Base-by-base conservation (phyloP, 495 filamentous ascomycete genomes). In the Podospora pseudocomata region DNA sequence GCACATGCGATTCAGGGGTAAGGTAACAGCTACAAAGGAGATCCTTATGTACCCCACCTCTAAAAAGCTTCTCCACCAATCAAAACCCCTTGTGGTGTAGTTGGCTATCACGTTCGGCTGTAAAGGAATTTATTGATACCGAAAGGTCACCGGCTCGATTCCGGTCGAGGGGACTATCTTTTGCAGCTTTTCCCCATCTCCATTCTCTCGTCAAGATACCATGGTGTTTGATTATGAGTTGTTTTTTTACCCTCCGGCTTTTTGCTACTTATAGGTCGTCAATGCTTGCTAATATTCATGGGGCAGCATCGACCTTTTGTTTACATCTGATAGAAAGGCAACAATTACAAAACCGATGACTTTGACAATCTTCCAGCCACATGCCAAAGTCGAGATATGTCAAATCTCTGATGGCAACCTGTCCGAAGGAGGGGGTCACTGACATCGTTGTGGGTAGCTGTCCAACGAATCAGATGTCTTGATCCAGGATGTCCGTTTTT, bases 41-140 rank as follows among this genome's bases (percentile, higher is more conserved):
- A 23, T 23, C 1, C 23, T 23, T 23, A 23, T 23, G 1, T 23
- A 23, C 23, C 2, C 39, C 39, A 49, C 13, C 0, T 9, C 39
- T 11, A 0, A 0, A 3, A 2, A 11, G 7, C 0, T 0, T 18
- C 3, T 4, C 19, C n/a, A 58, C 55, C 55, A 58, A 58, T 61
- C 23, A 63, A 39, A 63, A 63, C 61, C 61, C 61, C 61, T 63
- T 63, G 61, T 63, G 61, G 61, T 63, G 61, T 63, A 63, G 61
- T 63, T 63, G 61, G 61, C 61, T 63, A 63, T 63, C 61, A 63
- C 61, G 61, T 63, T 63, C 61, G 61, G 61, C 61, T 63, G 61
- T 63, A 63, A 63, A 63, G 61, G 61, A 63, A 63, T 63, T 63
- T 63, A 63, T 63, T 63, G 61, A 63, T 63, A 63, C 61, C 61